These are phyloP conservation scores for Leptographium wingfieldii DNA, from an alignment of 2,329 filamentous ascomycete species.

Conservation along the genomic window DNA sequence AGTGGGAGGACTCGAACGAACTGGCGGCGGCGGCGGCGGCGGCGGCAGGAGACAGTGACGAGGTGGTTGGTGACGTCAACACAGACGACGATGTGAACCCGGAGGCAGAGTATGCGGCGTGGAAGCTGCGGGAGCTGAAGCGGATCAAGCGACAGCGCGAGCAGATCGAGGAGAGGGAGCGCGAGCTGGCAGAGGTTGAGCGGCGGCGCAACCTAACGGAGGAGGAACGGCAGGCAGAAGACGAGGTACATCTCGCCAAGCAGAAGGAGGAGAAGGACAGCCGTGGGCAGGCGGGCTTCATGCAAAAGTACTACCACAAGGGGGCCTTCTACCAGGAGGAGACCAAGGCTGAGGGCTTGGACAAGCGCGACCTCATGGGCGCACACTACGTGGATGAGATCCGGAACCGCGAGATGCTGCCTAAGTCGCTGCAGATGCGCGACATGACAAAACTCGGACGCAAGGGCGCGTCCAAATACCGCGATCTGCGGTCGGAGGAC, in stretches of 20 bases:
- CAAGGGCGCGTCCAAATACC: conserved; percentile 84
- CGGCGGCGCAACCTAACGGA: conserved; percentile 73
- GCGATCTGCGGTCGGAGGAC: conserved; percentile 78
- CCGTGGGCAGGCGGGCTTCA: conserved; percentile 71
- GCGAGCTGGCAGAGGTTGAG: conserved; percentile 80
- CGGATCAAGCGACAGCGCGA: conserved; percentile 79
- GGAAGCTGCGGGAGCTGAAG: conserved; percentile 85
- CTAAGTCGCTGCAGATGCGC: conserved; percentile 81
- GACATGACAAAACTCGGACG: conserved; percentile 90
- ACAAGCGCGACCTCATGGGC: conserved; percentile 76
- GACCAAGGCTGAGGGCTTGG: conserved; percentile 59
- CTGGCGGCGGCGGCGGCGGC: conserved; percentile 38
- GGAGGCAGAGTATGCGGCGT: conserved; percentile 78
- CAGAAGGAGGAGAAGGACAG: conserved; percentile 70
- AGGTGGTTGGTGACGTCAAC: conserved; percentile 72
- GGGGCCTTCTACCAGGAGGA: conserved; percentile 91
- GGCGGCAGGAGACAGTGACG: conserved; percentile 69
- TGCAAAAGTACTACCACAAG: conserved; percentile 96
- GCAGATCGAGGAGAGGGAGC: conserved; percentile 71
- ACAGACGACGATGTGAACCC: conserved; percentile 81
- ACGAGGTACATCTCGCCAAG: conserved; percentile 60
- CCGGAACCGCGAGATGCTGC: conserved; percentile 67
- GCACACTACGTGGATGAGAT: conserved; percentile 73
- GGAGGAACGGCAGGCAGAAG: conserved; percentile 76
- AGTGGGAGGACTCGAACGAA: conserved; percentile 66